Evolutionary conservation across 768 basidiomycete genomes (phyloP).

Genomic region (Suillus subalutaceus): DNA sequence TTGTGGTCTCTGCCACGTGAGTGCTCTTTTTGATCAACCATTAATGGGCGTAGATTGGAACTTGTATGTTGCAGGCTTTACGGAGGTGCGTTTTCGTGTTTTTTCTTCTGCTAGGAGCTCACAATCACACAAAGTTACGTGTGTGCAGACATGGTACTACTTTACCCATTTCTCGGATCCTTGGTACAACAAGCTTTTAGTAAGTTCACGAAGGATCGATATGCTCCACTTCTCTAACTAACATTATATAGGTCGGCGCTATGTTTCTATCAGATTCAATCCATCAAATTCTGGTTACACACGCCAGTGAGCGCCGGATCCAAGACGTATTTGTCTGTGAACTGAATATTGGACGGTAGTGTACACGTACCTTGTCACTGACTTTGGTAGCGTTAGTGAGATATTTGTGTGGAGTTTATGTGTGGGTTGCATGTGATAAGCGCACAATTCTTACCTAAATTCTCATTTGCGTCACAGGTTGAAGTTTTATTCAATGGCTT

Average conservation of each 20-base stretch:
- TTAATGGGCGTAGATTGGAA: background rate
- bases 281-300: conserved; percentile 54
- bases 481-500: conserved; percentile 53
- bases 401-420: conserved; percentile 42
- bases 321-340: background rate
- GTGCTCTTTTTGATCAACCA: conserved; percentile 21
- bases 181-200: conserved; percentile 46
- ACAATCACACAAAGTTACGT: conserved; percentile 40
- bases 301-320: conserved; percentile 39
- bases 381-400: conserved; percentile 33
- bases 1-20: conserved; percentile 48
- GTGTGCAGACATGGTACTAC: conserved; percentile 54
- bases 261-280: conserved; percentile 54
- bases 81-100: conserved; percentile 37
- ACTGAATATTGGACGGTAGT: conserved; percentile 29
- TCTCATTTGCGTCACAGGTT: conserved; percentile 28
- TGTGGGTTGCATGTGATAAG: background rate
- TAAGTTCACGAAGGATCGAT: conserved; percentile 22
- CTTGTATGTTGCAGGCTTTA: conserved; percentile 38
- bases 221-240: background rate
- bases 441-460: background rate
- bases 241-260: conserved; percentile 42
- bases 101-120: background rate
- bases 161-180: conserved; percentile 48
- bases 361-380: conserved; percentile 44